phyloP scores from a whole-genome alignment of 257 asterid genomes.

The Nicotiana tabacum region DNA sequence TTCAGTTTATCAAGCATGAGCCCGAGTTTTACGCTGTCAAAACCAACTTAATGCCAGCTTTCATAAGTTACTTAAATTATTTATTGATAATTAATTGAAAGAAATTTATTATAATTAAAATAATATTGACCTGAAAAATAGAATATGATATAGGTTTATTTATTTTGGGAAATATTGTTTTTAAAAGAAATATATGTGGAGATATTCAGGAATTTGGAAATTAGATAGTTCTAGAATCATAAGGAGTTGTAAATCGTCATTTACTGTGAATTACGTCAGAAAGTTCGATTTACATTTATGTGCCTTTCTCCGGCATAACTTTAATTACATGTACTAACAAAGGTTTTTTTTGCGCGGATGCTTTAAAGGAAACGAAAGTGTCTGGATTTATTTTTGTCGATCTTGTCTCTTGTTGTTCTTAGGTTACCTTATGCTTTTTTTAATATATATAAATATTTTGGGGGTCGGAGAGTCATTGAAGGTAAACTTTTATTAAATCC shows the following conservation, averaged over 20 bases:
- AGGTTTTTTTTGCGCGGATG: neutral
- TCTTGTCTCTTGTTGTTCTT: neutral
- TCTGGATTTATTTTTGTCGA: neutral
- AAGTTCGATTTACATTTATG: neutral
- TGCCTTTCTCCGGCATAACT: neutral
- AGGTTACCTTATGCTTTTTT: neutral
- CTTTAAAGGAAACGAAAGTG: neutral
- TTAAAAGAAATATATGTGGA: neutral
- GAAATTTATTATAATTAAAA: neutral
- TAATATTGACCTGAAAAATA: too few relatives aligned
- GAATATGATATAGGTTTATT: too few relatives aligned
- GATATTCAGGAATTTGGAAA: neutral
- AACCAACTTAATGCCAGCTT: neutral
- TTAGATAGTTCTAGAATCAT: neutral
- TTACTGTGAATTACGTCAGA: neutral
- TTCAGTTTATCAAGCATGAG: neutral
- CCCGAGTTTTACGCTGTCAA: neutral
- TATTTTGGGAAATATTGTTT: neutral
- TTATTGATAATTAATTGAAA: neutral
- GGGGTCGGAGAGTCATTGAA: neutral
- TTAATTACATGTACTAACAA: neutral
- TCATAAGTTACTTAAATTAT: neutral
- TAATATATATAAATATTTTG: too few relatives aligned
- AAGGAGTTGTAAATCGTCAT: neutral
- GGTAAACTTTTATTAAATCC: neutral